Base-by-base conservation (phyloP, 108 stramenopile genomes). In the Parietichytrium sp. region DNA sequence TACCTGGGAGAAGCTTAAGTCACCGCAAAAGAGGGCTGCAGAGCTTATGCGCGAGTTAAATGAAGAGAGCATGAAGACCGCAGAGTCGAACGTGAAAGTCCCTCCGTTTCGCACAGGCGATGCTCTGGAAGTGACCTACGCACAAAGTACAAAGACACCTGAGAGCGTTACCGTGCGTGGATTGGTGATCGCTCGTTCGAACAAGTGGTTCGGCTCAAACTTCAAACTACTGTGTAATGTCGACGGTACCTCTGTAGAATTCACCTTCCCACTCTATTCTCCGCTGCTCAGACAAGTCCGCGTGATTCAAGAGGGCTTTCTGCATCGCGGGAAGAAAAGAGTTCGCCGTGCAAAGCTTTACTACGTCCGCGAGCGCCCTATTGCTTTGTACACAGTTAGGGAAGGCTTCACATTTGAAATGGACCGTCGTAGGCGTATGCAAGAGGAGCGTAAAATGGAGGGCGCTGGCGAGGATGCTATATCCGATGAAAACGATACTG, bases 191-290 rank as follows among this genome's bases (percentile, higher is more conserved):
- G 61, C 38, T 20, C 10, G 36, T 23, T 42, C 36, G 38, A 16
- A 42, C 2, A 72, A 72, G 38, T 42, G 42, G 20, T 42, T 72
- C 38, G 36, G 38, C 2, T 45, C 61, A 33, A 45, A 33, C 38
- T 72, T 72, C 33, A 16, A 42, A n/a, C 10, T 27, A 7, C 33
- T 72, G 38, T 72, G 61, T 42, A 72, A 33, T 13, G 45, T 72
- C 20, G 61, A 42, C 13, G 61, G 61, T 20, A 72, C 61, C 6
- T 42, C 61, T 20, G 61, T 72, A n/a, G 61, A 72, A 42, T 72
- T 72, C 33, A 72, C 45, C 61, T 45, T 72, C 38, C 61, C 61
- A 6, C 61, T 72, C 13, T 72, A 72, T 42, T 72, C 61, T 33
- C 61, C 61, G 12, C 61, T 72, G 29, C 36, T 72, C 20, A 33